These are phyloP conservation scores for Hyphopichia fennica DNA, from an alignment of 1,139 yeast species.

Conservation along the genomic window DNA sequence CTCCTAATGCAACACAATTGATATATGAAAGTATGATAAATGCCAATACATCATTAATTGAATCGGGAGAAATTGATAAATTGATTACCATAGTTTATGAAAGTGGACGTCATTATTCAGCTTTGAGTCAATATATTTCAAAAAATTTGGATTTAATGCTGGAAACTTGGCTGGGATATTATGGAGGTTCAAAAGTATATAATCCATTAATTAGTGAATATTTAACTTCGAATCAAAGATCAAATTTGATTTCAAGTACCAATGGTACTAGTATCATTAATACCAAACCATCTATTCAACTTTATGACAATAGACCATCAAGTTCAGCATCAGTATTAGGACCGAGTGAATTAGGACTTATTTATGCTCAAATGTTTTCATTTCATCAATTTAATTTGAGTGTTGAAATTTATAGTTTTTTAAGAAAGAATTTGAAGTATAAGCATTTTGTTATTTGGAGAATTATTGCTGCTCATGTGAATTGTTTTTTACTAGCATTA, in stretches of 20 bases:
- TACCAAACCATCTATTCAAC: conserved; percentile 20
- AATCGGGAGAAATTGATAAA: conserved; percentile 10
- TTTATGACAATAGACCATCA: conserved; percentile 22
- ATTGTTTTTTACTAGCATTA: conserved; percentile 53
- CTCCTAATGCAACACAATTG: conserved; percentile 40
- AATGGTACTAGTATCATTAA: conserved; percentile 8
- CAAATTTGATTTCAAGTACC: background rate
- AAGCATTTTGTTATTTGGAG: conserved; percentile 51
- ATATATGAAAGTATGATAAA: conserved; percentile 32
- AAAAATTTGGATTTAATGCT: conserved; percentile 37
- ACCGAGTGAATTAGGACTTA: conserved; percentile 34
- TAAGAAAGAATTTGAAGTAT: conserved; percentile 35
- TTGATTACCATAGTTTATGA: conserved; percentile 45
- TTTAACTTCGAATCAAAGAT: conserved; percentile 12
- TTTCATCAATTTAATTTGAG: conserved; percentile 34
- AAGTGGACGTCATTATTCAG: conserved; percentile 53
- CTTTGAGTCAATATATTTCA: conserved; percentile 38
- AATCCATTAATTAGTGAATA: conserved; percentile 18
- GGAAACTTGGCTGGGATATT: conserved; percentile 18
- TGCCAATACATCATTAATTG: conserved; percentile 17
- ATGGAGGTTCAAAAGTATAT: conserved; percentile 23
- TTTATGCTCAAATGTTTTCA: conserved; percentile 33
- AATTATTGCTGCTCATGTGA: conserved; percentile 42
- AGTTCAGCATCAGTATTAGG: conserved; percentile 25
- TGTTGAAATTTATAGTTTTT: conserved; percentile 19